Conservation (phyloP, 1,284 basidiomycete genomes). For the Singerocomus inundabilis region DNA sequence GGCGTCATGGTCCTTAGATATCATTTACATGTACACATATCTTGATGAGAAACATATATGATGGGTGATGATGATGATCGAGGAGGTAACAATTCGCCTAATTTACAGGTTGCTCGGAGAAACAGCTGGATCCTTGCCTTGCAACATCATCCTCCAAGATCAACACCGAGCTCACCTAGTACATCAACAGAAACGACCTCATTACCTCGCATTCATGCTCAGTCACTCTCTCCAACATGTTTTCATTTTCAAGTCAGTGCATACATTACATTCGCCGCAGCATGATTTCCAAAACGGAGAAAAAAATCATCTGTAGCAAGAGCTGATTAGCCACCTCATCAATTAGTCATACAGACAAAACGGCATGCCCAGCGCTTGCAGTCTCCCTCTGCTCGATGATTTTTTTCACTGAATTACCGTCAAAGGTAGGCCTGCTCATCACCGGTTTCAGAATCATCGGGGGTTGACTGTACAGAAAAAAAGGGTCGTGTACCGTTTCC, state of each 20-base stretch:
- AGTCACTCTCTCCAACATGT: no score
- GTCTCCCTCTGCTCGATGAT: constrained; percentile 42
- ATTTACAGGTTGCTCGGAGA: constrained; percentile 17
- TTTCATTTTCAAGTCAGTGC: no score
- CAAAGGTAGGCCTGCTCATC: constrained; percentile 26
- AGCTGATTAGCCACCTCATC: constrained; percentile 69
- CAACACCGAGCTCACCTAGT: neutral
- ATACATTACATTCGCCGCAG: neutral
- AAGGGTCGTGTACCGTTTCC: no score
- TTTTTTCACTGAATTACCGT: constrained; percentile 23
- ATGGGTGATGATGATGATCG: no score
- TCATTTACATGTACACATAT: no score
- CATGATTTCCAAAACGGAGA: neutral
- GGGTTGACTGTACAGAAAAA: constrained; percentile 73
- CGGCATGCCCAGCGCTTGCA: constrained; percentile 69
- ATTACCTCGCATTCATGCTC: no score
- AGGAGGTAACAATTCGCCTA: constrained; percentile 18
- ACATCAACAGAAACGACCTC: constrained; percentile 6
- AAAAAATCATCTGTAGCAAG: constrained; percentile 44
- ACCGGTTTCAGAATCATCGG: constrained; percentile 43
- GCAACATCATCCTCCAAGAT: no score
- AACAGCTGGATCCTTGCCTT: no score
- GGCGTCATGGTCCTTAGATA: constrained; percentile 23
- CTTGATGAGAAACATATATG: constrained; percentile 5
- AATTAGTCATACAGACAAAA: constrained; percentile 45